Percentiles rank a stretch among this genome's conserved stretches.
phyloP scores from a whole-genome alignment of 1,284 basidiomycete species.

The Phylloporus sp. region DNA sequence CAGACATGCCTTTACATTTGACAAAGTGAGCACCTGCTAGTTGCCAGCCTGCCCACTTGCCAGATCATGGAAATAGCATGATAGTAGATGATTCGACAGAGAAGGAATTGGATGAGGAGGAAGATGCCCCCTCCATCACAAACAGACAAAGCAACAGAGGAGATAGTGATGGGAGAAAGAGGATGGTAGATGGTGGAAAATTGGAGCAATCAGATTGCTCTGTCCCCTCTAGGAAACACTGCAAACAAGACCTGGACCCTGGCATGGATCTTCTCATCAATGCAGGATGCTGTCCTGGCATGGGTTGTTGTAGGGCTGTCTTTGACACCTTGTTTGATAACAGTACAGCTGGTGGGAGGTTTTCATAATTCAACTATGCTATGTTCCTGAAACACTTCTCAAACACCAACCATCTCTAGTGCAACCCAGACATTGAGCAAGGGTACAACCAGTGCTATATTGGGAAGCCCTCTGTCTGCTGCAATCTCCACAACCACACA shows the following conservation, averaged over 20 bases:
- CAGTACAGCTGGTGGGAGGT: conserved; percentile 19
- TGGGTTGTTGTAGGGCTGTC: conserved; percentile 21
- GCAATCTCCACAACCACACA: conserved; percentile 8
- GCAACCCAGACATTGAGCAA: not conserved
- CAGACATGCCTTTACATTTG: no score
- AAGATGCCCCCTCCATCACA: no score
- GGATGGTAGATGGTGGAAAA: no score
- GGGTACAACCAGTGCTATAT: conserved; percentile 6
- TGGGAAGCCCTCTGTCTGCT: conserved; percentile 6
- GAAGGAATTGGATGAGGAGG: no score
- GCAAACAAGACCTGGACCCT: conserved; percentile 9
- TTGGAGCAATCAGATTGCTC: no score
- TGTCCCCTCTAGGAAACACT: not conserved
- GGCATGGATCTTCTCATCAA: conserved; percentile 35
- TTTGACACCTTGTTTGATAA: conserved; percentile 30
- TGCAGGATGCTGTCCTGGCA: conserved; percentile 1
- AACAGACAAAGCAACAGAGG: no score
- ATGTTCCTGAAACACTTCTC: not conserved
- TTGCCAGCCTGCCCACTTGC: no score
- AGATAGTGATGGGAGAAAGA: no score
- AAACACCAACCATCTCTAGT: not conserved
- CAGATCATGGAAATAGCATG: no score
- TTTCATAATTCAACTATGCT: not conserved
- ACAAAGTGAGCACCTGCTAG: no score
- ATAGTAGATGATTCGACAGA: no score